A percentile compares a stretch with the other conserved stretches of the same genome.
These are phyloP conservation scores for Fennellomyces sp. DNA, from an alignment of 371 early-diverging fungal genomes.

Conservation along the genomic window DNA sequence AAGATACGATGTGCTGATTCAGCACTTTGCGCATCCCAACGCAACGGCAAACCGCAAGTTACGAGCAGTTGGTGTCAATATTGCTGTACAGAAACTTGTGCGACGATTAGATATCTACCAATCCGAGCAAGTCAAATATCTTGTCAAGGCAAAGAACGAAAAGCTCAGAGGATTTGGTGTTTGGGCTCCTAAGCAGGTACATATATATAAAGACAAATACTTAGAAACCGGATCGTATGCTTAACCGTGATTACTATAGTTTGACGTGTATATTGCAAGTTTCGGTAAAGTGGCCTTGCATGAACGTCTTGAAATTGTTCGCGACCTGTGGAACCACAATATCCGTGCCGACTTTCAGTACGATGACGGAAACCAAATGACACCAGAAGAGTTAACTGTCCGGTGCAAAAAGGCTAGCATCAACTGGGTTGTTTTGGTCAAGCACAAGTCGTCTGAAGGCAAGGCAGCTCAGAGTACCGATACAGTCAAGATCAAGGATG, in stretches of 20 bases:
- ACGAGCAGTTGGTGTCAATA: conserved; percentile 77
- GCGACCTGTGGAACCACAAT: conserved; percentile 75
- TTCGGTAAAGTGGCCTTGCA: conserved; percentile 73
- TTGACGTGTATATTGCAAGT: conserved; percentile 82
- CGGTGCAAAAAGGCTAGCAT: conserved; percentile 73
- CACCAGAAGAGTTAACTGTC: conserved; percentile 65
- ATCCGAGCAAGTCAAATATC: conserved; percentile 57
- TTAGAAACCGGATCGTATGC: no score
- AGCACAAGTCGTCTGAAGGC: conserved; percentile 53
- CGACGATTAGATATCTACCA: conserved; percentile 72
- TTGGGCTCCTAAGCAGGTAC: conserved; percentile 61
- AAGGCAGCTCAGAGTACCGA: conserved; percentile 27
- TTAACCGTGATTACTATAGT: conserved; percentile 24
- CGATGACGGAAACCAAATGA: conserved; percentile 67
- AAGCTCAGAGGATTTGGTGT: conserved; percentile 61
- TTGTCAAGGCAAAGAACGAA: conserved; percentile 59
- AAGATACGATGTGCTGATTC: conserved; percentile 73
- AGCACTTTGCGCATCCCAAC: conserved; percentile 50
- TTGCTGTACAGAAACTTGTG: conserved; percentile 79
- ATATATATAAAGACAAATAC: not conserved
- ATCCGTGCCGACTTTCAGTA: conserved; percentile 79
- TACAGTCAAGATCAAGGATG: conserved; percentile 77
- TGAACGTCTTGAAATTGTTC: conserved; percentile 72
- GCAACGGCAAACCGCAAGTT: conserved; percentile 53
- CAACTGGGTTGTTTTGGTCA: conserved; percentile 81